phyloP scores from a whole-genome alignment of 805 yeast species.

The Metschnikowia vanudenii region DNA sequence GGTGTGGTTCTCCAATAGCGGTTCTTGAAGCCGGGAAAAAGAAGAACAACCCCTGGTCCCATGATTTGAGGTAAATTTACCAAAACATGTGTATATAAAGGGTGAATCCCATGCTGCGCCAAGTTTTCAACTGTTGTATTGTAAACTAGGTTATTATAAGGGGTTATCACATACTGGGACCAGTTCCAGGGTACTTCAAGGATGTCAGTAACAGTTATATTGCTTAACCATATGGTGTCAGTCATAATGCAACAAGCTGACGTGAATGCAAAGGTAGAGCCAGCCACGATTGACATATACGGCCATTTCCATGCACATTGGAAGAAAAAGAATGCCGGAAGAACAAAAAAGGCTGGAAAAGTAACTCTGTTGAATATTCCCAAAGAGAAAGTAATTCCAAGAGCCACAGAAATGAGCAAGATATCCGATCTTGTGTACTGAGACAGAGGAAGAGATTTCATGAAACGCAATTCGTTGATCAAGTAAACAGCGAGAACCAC shows the following conservation, averaged over 20 bases:
- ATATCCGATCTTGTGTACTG: slow-evolving; percentile 14
- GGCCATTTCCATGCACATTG: slow-evolving; percentile 41
- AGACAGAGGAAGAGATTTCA: slow-evolving; percentile 16
- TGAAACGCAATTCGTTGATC: slow-evolving; percentile 41
- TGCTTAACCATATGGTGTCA: slow-evolving; percentile 52
- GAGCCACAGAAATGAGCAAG: slow-evolving; percentile 39
- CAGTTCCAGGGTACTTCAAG: slow-evolving; percentile 14
- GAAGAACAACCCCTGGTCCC: slow-evolving; percentile 66
- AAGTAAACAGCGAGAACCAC: slow-evolving; percentile 51
- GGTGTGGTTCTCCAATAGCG: slow-evolving; percentile 52
- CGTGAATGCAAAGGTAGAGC: slow-evolving; percentile 33
- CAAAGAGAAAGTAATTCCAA: slow-evolving; percentile 42
- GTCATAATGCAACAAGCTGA: slow-evolving; percentile 39
- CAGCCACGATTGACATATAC: slow-evolving; percentile 27
- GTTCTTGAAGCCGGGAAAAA: slow-evolving; percentile 35
- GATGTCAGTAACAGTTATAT: slow-evolving; percentile 7
- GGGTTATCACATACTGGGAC: slow-evolving; percentile 54
- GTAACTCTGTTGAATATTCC: slow-evolving; percentile 88
- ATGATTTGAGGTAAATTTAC: slow-evolving; percentile 75
- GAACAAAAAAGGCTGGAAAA: slow-evolving; percentile 66
- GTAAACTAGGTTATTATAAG: slow-evolving; percentile 73
- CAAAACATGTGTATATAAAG: slow-evolving; percentile 68
- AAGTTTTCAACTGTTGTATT: slow-evolving; percentile 61
- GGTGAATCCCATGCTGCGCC: slow-evolving; percentile 79
- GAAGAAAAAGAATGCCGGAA: slow-evolving; percentile 56